Base-by-base conservation (phyloP, 2,329 filamentous ascomycete species). In the Elsinoe batatas region DNA sequence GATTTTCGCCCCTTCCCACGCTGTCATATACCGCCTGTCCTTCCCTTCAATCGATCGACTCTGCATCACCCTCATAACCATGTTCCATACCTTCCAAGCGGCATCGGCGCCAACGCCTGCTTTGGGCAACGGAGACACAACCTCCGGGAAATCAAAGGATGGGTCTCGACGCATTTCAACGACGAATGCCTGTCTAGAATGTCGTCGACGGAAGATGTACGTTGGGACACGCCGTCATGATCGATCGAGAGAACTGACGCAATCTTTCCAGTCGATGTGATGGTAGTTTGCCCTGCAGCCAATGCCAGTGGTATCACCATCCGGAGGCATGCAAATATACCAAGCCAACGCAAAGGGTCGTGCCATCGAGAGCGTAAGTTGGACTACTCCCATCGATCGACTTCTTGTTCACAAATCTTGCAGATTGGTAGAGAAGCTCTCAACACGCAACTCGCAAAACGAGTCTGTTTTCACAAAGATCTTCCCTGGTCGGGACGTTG, bases 301-400 rank as follows among this genome's bases (percentile, higher is more conserved):
- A 90, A 67, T 93, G 88, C 67, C 79, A 87, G 57, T 90, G 87
- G 68, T 91, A 88, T 67, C 82, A 88, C 56, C 86, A 87, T 59
- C 84, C 86, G 3, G 87, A 90, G 67, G 77, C 82, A 55, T 91
- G 88, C 67, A 83, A 84, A 64, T 91, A 91, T 68, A 85, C 88
- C 61, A 89, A 91, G 71, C 87, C 89, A 60, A 79, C 86, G 13
- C 85, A 88, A 68, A 76, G 85, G 58, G 81, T 88, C 8, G 84
- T 88, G 57, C 87, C 87, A 0, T 91, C 87, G 7, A 80, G 85
- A 69, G 90, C 88, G 85, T 86, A 73, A 70, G 81, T 70, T 38
- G 54, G 36, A 32, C 43, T 57, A 55, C 47, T 12, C 64, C 65
- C 56, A 67, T 58, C 42, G 47, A 57, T 54, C 20, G 44, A 36